Conservation (phyloP, 2,329 filamentous ascomycete genomes). For the Teratosphaeria epicoccoides region DNA sequence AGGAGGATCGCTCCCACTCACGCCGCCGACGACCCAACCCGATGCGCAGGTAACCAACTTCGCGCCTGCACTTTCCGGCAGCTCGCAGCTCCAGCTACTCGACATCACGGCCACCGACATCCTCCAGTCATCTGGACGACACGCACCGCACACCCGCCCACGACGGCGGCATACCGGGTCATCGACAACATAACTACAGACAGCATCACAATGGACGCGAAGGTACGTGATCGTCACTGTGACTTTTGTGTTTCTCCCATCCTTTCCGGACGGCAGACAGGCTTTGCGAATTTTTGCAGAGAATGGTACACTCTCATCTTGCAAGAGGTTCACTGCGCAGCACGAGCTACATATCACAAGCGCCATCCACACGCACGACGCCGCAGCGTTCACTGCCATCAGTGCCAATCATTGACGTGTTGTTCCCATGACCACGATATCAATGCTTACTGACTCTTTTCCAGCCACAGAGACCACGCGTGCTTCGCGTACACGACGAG, state of each 20-base stretch:
- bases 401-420: background rate
- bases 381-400: background rate
- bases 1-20: background rate
- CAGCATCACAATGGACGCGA: constrained; percentile 20
- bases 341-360: constrained; percentile 1
- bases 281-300: background rate
- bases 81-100: background rate
- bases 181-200: background rate
- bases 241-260: background rate
- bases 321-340: background rate
- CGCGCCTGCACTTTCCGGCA: background rate
- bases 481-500: constrained; percentile 57
- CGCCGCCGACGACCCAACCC: background rate
- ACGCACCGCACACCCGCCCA: background rate
- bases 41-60: background rate
- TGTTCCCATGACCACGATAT: constrained; percentile 9
- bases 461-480: constrained; percentile 61
- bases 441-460: constrained; percentile 16
- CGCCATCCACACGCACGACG: background rate
- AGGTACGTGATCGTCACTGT: constrained; percentile 12
- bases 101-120: background rate
- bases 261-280: background rate
- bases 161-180: background rate
- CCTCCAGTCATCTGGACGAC: background rate
- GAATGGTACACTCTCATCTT: constrained; percentile 2